Conservation (phyloP, 345 rosid genomes). For the Viola odorata region DNA sequence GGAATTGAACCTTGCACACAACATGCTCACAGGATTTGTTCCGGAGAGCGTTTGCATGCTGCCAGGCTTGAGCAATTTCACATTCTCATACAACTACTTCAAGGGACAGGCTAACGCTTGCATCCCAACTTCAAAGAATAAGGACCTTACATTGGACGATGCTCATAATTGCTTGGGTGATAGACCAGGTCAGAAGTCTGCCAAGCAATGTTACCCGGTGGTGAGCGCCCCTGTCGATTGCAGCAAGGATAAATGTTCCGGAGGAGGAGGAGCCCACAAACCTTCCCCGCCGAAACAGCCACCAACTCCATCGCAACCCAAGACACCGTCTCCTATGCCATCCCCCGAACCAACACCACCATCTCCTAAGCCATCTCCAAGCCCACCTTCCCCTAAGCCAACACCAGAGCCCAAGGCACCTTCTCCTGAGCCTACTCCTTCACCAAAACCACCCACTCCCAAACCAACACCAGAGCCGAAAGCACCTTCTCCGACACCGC, state of each 20-base stretch:
- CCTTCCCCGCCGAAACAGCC: slow-evolving; percentile 14
- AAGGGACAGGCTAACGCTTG: slow-evolving; percentile 43
- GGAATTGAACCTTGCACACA: slow-evolving; percentile 38
- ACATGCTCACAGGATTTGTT: slow-evolving; percentile 56
- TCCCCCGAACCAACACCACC: slow-evolving; percentile 13
- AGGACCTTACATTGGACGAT: slow-evolving; percentile 38
- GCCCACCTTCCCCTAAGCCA: slow-evolving; percentile 2
- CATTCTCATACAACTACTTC: slow-evolving; percentile 56
- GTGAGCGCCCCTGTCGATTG: slow-evolving; percentile 60
- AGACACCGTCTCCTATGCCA: neutral
- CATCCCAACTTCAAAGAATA: slow-evolving; percentile 16
- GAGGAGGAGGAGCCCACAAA: slow-evolving; percentile 12
- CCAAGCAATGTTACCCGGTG: slow-evolving; percentile 37
- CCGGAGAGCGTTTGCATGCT: slow-evolving; percentile 48
- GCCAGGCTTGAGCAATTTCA: slow-evolving; percentile 48
- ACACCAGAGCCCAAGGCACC: neutral
- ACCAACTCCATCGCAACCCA: neutral
- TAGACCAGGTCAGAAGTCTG: slow-evolving; percentile 39
- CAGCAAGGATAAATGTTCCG: slow-evolving; percentile 45
- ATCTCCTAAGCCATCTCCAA: slow-evolving; percentile 12
- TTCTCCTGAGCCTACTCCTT: neutral
- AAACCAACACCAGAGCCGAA: neutral
- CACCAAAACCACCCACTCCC: slow-evolving; percentile 10
- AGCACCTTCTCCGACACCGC: no score
- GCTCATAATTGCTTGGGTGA: slow-evolving; percentile 45